phyloP scores from a whole-genome alignment of 2,329 filamentous ascomycete species.

The Phialophora macrospora region DNA sequence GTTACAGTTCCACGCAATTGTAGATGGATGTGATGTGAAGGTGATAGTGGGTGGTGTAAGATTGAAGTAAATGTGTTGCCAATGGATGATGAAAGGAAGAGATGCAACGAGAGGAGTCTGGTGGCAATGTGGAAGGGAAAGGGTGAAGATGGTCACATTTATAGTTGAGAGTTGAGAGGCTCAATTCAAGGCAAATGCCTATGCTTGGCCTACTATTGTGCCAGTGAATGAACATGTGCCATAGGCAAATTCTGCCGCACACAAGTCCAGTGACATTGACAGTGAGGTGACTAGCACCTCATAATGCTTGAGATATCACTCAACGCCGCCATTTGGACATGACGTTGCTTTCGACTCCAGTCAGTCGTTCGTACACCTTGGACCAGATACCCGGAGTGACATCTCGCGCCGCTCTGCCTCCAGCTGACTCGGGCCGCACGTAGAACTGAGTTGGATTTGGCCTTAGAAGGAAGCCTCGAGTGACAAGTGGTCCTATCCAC shows the following conservation, averaged over 20 bases:
- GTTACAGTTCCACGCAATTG: not conserved
- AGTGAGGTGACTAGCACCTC: constrained; percentile 11
- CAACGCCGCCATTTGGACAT: constrained; percentile 35
- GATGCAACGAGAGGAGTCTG: not conserved
- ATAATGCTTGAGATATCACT: constrained; percentile 1
- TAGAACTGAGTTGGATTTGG: constrained; percentile 49
- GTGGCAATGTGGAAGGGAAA: not conserved
- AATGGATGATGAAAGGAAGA: constrained; percentile 1
- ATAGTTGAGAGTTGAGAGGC: not conserved
- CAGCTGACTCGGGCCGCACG: constrained; percentile 44
- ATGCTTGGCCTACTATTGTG: not conserved
- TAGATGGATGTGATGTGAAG: not conserved
- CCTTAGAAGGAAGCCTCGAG: constrained; percentile 46
- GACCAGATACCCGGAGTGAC: constrained; percentile 52
- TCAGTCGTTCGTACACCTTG: constrained; percentile 49
- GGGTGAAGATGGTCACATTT: not conserved
- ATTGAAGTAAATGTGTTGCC: not conserved
- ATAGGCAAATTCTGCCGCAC: not conserved
- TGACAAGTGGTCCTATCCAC: constrained; percentile 45
- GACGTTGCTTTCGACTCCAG: constrained; percentile 25
- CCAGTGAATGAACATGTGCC: constrained; percentile 16
- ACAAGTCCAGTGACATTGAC: constrained; percentile 4
- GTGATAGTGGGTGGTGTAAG: not conserved
- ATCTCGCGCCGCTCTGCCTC: constrained; percentile 43
- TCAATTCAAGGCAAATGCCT: not conserved